Evolutionary conservation across 768 basidiomycete species (phyloP), one percentile per base, ranked within the genome.

Genomic region (Suillus sp.): DNA sequence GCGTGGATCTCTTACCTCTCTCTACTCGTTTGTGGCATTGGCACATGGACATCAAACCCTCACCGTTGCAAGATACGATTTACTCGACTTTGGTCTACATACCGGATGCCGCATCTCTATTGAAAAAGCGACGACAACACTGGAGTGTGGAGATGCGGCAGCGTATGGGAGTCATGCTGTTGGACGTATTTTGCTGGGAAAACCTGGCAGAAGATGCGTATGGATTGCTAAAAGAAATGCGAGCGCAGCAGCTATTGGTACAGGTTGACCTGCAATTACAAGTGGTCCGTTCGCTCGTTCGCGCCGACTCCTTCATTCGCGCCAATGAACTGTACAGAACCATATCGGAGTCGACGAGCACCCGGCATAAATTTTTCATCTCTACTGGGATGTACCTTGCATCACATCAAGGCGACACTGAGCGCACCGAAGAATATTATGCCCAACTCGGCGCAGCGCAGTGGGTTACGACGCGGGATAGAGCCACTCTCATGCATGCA

Each of bases 401-500:
- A 68, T 79, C 86, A 8, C 81, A 79, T 32, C 78, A 83, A 61
- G 89, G 89, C 34, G 76, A 88, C 64, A 66, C 74, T 20, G 67
- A 68, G 30, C 74, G 75, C 7, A 80, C 85, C 1, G 74, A 86
- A 59, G 67, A 74, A 25, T 81, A 78, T 66, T 88, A 79, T 67
- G 62, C 74, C 45, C 66, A 65, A 11, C 72, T 87, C 51, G 47
- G 67, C 11, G 70, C 72, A 13, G 69, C 68, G 22, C 67, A 72
- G 4, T 71, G 73, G 71, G 71, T 68, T 42, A 64, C 66, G 0
- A 30, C 65, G 2, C 65, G 66, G 18, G 78, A 80, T 55, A 75
- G 77, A 47, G 77, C 78, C n/a, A 77, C 81, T 74, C 69, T 86
- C 32, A 76, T 93, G 71, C 83, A 86, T 64, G 80, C 83, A 0